phyloP scores from a whole-genome alignment of 352 stramenopile genomes.

The Phytopythium aichiense region DNA sequence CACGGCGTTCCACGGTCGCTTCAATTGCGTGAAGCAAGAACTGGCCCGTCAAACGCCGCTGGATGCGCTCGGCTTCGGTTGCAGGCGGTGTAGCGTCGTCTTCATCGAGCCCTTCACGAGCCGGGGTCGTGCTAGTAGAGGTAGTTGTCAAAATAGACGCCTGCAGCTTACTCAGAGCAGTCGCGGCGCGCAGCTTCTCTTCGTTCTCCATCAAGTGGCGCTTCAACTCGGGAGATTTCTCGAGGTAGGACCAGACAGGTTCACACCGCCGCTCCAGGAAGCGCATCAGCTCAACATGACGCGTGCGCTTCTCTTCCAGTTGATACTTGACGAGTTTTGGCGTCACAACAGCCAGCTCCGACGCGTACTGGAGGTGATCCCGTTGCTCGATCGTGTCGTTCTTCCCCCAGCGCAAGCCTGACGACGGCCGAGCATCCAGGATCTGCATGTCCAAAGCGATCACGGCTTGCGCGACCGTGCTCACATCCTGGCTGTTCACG shows the following conservation, averaged over 20 bases:
- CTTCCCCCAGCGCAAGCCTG: constrained; percentile 75
- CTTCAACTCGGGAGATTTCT: constrained; percentile 44
- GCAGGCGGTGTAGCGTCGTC: constrained; percentile 5
- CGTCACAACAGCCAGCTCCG: constrained; percentile 40
- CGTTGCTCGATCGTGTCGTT: constrained; percentile 21
- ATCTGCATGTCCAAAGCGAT: constrained; percentile 65
- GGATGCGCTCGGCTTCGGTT: constrained; percentile 24
- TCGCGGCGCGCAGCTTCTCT: constrained; percentile 72
- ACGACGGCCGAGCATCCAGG: constrained; percentile 74
- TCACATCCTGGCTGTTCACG: constrained; percentile 38
- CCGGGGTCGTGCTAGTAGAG: not conserved
- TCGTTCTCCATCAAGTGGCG: constrained; percentile 60
- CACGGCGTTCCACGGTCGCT: constrained; percentile 61
- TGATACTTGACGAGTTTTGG: constrained; percentile 85
- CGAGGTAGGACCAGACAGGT: constrained; percentile 56
- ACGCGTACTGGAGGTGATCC: constrained; percentile 10
- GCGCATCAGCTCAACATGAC: constrained; percentile 50
- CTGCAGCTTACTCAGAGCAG: constrained; percentile 76
- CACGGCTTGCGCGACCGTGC: constrained; percentile 50
- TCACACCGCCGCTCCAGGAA: constrained; percentile 66
- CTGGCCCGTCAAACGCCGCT: constrained; percentile 42
- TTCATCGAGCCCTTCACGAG: not conserved
- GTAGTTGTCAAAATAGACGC: constrained; percentile 37
- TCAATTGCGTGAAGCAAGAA: constrained; percentile 77
- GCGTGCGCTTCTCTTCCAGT: constrained; percentile 70